Evolutionary conservation across 2,329 filamentous ascomycete genomes (phyloP), one percentile per base, ranked within the genome.

Genomic region (Penicillium hesseltinei): DNA sequence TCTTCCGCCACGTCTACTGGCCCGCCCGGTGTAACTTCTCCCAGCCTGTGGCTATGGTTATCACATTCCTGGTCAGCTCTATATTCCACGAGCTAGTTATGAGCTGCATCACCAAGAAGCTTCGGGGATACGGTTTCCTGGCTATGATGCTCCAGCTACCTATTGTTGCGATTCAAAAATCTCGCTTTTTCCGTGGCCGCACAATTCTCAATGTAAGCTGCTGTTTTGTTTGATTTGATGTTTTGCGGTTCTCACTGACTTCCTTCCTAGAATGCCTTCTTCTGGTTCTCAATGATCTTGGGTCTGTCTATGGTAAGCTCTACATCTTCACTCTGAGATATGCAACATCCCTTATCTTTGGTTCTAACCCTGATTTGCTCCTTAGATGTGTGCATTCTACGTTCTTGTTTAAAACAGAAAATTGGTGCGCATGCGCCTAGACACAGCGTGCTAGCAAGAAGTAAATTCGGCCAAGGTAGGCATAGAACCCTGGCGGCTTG

Each of bases 71-170:
- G 56, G 89, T 97, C 68, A 92, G 88, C 58, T 91, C 94, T 36
- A 71, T 96, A 23, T 92, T 91, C 17, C 94, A 97, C 72, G 94
- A 99, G 75, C 83, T 99, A 56, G 90, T 99, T 68, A 96, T 99
- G 90, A 92, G 90, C 8, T 97, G 93, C 74, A 97, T 99, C 72
- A 97, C 92, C 27, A 93, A 97, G 81, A 97, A 99, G 79, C 81
- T 97, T 45, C 81, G 94, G 38, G 94, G 94, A 13, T 99, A 97
- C 71, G 94, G 93, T 10, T 96, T 97, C 71, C 70, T 95, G 21
- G 89, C 91, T 61, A 94, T 97, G 86, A 97, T 99, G 94, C 78
- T 95, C 61, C 94, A 99, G 80, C 83, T 97, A 65, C 94, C 94
- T 0, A 94, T 97, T 64, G 90, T 97, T n/a, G 85, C 92, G 73